Evolutionary conservation across 2,329 filamentous ascomycete genomes (phyloP), one percentile per base, ranked within the genome.

Genomic region (Pseudohalonectria lignicola): DNA sequence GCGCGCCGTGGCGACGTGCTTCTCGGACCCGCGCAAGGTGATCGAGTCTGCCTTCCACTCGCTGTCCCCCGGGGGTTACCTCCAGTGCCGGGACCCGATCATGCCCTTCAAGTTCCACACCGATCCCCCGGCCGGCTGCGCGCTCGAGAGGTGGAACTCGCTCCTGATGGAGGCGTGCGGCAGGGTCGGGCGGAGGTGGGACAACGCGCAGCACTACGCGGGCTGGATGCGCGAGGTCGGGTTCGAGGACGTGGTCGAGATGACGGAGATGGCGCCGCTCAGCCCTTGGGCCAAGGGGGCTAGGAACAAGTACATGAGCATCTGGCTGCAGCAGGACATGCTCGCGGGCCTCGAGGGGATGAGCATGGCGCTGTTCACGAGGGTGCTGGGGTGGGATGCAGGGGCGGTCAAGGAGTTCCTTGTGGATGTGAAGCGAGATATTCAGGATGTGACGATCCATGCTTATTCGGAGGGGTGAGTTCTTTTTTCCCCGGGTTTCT

Each of bases 41-140:
- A 38, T 51, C 34, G 39, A 35, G n/a, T 41, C 43, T 31, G 49
- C 45, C 13, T 44, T 40, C 35, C 28, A 34, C 23, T 26, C 37
- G 13, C 45, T 51, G 1, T 43, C 41, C 4, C 49, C 49, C 2
- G 49, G 49, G 8, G 49, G 49, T 30, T 52, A 43, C 41, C 40
- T 52, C 41, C 46, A 51, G 46, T 39, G 51, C 12, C 46, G 47
- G n/a, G 47, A 52, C 35, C 47, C 47, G 8, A 43, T 49, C 31
- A 41, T 52, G 32, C 49, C 49, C 28, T 52, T 52, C 42, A 36
- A 41, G 10, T 52, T 47, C 43, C 29, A 45, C 33, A 49, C 44
- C 2, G 43, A 47, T 17, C 47, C 47, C 11, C 46, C 49, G 1
- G 39, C 40, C 23, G 43, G 31, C 20, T 47, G 49, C 38, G 47